Evolutionary conservation across 2,329 filamentous ascomycete genomes (phyloP).

Genomic region (Penicillium occitanis): DNA sequence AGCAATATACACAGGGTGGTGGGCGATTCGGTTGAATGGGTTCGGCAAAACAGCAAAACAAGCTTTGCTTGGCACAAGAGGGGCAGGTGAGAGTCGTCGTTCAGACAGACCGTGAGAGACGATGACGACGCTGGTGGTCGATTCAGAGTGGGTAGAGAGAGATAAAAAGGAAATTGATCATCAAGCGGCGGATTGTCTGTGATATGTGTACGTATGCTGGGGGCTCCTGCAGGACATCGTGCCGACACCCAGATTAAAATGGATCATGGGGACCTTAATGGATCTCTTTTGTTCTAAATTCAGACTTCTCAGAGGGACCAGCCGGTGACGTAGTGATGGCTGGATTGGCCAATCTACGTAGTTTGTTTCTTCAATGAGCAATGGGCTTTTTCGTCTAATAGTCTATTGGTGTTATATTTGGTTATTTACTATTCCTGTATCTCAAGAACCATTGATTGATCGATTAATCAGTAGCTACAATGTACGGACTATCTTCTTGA

Average conservation of each 20-base stretch:
- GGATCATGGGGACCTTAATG: too few species aligned
- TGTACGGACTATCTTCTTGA: neutral
- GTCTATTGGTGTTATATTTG: neutral
- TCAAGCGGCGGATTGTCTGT: neutral
- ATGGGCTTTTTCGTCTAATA: neutral
- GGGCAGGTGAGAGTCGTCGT: neutral
- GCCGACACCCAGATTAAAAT: neutral
- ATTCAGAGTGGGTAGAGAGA: neutral
- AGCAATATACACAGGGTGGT: neutral
- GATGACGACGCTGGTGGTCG: neutral
- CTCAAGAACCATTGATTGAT: neutral
- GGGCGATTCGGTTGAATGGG: neutral
- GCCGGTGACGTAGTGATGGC: slow-evolving; percentile 5
- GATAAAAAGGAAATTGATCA: neutral
- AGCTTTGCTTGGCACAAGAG: slow-evolving; percentile 3
- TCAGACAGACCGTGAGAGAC: neutral
- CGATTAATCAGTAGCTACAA: neutral
- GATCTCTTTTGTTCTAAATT: neutral
- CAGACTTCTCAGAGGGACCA: neutral
- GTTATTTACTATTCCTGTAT: neutral
- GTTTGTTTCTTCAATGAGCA: neutral
- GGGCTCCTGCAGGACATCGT: neutral
- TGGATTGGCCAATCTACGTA: slow-evolving; percentile 7
- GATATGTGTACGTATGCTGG: neutral
- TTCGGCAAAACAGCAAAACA: neutral